A percentile compares a stretch with the other conserved stretches of the same genome.
Conservation (phyloP, 1,284 basidiomycete genomes). For the Ceratobasidium sp. region DNA sequence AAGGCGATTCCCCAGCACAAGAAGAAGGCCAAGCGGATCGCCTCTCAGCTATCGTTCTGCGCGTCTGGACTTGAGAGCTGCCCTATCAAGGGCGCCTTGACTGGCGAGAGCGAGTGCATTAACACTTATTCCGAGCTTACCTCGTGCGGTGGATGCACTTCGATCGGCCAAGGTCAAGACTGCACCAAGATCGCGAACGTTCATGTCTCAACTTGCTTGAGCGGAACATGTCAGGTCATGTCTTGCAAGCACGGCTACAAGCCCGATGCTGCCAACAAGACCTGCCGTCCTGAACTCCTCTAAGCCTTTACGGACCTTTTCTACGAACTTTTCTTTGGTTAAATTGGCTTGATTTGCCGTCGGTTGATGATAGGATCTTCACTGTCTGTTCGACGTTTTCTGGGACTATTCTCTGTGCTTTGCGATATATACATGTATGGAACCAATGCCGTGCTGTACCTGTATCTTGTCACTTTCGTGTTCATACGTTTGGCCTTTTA, state of each 20-base stretch:
- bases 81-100: background rate
- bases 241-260: constrained; percentile 20
- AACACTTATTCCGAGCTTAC: constrained; percentile 3
- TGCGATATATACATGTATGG: background rate
- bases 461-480: background rate
- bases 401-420: constrained; percentile 15
- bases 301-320: background rate
- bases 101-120: constrained; percentile 10
- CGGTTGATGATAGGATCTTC: background rate
- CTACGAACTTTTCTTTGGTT: constrained; percentile 14
- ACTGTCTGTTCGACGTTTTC: background rate
- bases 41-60: background rate
- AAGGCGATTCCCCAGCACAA: constrained; percentile 8
- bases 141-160: constrained; percentile 23
- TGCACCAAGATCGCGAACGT: constrained; percentile 17
- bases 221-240: constrained; percentile 8
- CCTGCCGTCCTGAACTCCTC: background rate
- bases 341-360: background rate
- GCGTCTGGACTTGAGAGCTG: constrained; percentile 7
- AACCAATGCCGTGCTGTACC: background rate
- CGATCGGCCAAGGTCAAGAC: constrained; percentile 19
- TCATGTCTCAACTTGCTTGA: background rate
- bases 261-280: background rate
- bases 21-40: background rate
- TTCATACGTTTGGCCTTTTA: background rate